Base-by-base conservation (phyloP, 345 rosid species). In the Limnanthes douglasii region DNA sequence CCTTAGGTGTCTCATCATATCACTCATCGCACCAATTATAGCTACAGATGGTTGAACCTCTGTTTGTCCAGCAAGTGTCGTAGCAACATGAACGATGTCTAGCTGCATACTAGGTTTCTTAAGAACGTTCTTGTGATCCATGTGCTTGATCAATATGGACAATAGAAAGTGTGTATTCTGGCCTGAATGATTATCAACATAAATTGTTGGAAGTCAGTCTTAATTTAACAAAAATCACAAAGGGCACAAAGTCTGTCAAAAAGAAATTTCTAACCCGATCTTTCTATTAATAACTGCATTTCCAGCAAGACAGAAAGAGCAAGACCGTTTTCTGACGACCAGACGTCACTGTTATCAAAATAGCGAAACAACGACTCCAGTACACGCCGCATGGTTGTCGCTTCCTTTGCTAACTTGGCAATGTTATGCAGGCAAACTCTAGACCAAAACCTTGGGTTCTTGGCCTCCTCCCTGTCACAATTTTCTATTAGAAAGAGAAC, bases 321-420 rank as follows among this genome's bases (percentile, higher is more conserved):
- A 50, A 68, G 74, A 45, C 79, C 83, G 17, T 62, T 15, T 17
- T 70, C 60, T 18, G 68, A 51, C 26, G 76, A 60, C 90, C 90
- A 73, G 9, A 62, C 56, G 23, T 73, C 73, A 39, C 53, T 59
- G 21, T 62, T 66, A 51, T 78, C 74, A 58, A 78, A 78, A 53
- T 61, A 65, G 1, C 79, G 74, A 43, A 78, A 73, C 49, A 78
- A 50, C 24, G 76, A 73, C 50, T 78, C 83, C 25, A 73, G 62
- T 15, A 78, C 83, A 48, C 76, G 74, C 1, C 88, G 54, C 38
- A 65, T 70, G 11, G 76, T 70, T 19, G 79, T 78, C 10, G 68
- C 90, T 60, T 70, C 83, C 56, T 73, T 78, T 1, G 83, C 90
- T 54, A 78, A 45, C 55, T 62, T 73, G 1, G 79, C 83, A 38